Percentiles rank a stretch among this genome's conserved stretches.
Conservation (phyloP, 805 yeast genomes). For the Blastobotrys peoriensis region DNA sequence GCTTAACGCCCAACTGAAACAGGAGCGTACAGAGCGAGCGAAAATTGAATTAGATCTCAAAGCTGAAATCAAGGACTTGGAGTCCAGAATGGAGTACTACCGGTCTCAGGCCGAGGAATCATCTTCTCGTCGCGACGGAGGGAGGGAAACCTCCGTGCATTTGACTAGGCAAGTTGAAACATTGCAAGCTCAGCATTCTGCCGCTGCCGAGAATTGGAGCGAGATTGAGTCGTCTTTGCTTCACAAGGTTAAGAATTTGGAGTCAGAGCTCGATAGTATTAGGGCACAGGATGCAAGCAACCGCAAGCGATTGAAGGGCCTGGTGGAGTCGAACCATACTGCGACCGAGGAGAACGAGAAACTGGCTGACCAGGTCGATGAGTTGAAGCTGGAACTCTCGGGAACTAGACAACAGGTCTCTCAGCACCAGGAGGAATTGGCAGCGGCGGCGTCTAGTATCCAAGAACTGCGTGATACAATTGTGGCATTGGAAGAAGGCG, state of each 20-base stretch:
- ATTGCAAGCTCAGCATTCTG: slow-evolving; percentile 64
- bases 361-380: slow-evolving; percentile 1
- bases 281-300: slow-evolving; percentile 16
- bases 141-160: slow-evolving; percentile 33
- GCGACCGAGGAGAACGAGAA: slow-evolving; percentile 11
- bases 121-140: slow-evolving; percentile 9
- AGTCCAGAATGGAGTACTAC: slow-evolving; percentile 61
- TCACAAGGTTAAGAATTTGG: slow-evolving; percentile 36
- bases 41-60: slow-evolving; percentile 22
- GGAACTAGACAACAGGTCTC: background rate
- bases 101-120: slow-evolving; percentile 55
- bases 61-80: slow-evolving; percentile 43
- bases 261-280: slow-evolving; percentile 18
- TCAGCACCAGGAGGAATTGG: background rate
- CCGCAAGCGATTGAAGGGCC: slow-evolving; percentile 15
- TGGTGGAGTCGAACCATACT: background rate
- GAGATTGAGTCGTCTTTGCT: slow-evolving; percentile 63
- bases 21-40: slow-evolving; percentile 8
- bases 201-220: slow-evolving; percentile 79
- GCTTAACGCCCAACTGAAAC: slow-evolving; percentile 28
- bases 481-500: background rate
- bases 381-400: slow-evolving; percentile 1
- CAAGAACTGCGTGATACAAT: background rate
- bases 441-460: slow-evolving; percentile 4
- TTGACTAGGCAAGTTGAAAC: slow-evolving; percentile 42